Conservation (phyloP, 2,329 filamentous ascomycete genomes). For the Diaporthe sp. region DNA sequence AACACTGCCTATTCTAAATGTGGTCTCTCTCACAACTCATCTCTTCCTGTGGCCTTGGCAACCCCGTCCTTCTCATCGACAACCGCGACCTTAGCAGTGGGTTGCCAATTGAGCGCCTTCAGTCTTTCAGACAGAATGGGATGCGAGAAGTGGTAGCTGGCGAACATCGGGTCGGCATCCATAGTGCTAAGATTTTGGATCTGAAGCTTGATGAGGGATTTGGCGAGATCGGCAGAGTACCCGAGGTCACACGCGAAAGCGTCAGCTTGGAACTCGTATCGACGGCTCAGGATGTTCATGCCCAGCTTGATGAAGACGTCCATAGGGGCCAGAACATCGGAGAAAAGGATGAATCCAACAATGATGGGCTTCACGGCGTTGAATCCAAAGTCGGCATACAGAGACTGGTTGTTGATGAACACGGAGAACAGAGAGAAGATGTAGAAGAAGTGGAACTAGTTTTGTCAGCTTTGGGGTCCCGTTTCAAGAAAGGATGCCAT, state of each 20-base stretch:
- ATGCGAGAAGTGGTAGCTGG: slow-evolving; percentile 98
- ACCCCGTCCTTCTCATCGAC: slow-evolving; percentile 59
- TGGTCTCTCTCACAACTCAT: slow-evolving; percentile 70
- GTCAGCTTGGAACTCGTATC: slow-evolving; percentile 97
- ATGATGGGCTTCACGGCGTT: slow-evolving; percentile 86
- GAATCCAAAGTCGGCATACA: slow-evolving; percentile 95
- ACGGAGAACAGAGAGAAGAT: slow-evolving; percentile 96
- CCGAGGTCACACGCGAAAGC: slow-evolving; percentile 88
- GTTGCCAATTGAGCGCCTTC: slow-evolving; percentile 89
- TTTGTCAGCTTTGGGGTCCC: slow-evolving; percentile 46
- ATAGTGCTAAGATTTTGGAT: slow-evolving; percentile 98
- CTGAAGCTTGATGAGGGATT: slow-evolving; percentile 95
- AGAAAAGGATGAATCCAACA: slow-evolving; percentile 97
- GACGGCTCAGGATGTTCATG: slow-evolving; percentile 95
- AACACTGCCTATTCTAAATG: not conserved
- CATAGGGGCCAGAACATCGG: slow-evolving; percentile 93
- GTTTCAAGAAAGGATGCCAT: not conserved
- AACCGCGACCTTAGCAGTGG: slow-evolving; percentile 62
- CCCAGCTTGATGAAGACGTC: slow-evolving; percentile 94
- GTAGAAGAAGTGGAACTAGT: slow-evolving; percentile 91
- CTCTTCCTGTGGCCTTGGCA: slow-evolving; percentile 80
- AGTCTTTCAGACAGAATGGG: slow-evolving; percentile 95
- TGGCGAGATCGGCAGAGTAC: slow-evolving; percentile 84
- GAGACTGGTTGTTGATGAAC: slow-evolving; percentile 94
- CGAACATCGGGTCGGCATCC: slow-evolving; percentile 99